These are phyloP conservation scores for Rhodotorula babjevae DNA, from an alignment of 768 basidiomycete species.

Conservation along the genomic window DNA sequence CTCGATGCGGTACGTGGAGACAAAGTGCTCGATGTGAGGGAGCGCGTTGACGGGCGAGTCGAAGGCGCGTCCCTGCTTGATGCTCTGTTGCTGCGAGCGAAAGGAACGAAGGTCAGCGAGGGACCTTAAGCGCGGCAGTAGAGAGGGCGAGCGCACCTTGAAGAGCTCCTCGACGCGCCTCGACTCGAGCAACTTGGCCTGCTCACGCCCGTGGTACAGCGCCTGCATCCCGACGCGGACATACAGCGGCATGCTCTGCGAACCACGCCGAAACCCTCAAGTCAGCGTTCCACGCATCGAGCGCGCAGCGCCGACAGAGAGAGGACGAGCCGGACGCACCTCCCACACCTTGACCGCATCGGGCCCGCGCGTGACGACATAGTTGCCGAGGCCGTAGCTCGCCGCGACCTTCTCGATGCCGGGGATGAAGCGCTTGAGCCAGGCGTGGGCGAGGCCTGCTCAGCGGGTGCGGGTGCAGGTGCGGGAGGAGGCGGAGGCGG, in stretches of 20 bases:
- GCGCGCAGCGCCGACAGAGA: no score
- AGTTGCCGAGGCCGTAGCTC: conserved; percentile 13
- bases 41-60: conserved; percentile 41
- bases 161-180: conserved; percentile 12
- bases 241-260: conserved; percentile 36
- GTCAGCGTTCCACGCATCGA: background rate
- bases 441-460: conserved; percentile 10
- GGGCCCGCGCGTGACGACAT: conserved; percentile 13
- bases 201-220: conserved; percentile 30
- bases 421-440: conserved; percentile 10
- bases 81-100: background rate
- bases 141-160: conserved; percentile 2
- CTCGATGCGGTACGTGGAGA: conserved; percentile 51
- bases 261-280: rapidly evolving
- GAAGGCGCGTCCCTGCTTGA: conserved; percentile 31
- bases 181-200: conserved; percentile 11
- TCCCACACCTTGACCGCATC: conserved; percentile 22
- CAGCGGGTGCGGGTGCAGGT: background rate
- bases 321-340: background rate
- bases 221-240: conserved; percentile 36
- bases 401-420: conserved; percentile 15
- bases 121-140: no score
- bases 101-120: background rate
- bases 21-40: conserved; percentile 47
- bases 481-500: no score